These are phyloP conservation scores for Encephalitozoon romaleae DNA, from an alignment of 371 early-diverging fungal species.

Conservation along the genomic window DNA sequence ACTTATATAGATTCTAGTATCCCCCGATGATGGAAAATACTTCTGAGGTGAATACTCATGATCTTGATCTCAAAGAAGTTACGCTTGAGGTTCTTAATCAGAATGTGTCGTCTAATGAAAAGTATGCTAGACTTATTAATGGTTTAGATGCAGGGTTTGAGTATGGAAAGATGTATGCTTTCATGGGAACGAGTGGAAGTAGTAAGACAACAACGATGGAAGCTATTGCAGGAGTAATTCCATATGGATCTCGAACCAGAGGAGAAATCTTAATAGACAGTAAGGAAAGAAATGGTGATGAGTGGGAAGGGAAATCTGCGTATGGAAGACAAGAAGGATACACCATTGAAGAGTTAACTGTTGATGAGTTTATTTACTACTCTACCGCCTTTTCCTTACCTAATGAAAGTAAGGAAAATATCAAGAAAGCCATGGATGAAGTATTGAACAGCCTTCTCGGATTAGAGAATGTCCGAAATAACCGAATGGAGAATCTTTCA, in stretches of 20 bases:
- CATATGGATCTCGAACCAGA: constrained; percentile 63
- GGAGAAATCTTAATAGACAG: constrained; percentile 59
- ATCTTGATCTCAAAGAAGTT: not conserved
- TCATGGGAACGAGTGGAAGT: constrained; percentile 69
- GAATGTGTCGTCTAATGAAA: not conserved
- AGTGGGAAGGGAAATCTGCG: constrained; percentile 56
- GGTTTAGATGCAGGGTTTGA: not conserved
- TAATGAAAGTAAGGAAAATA: constrained; percentile 60
- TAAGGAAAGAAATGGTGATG: constrained; percentile 5
- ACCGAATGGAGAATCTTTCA: constrained; percentile 34
- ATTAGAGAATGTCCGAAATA: not conserved
- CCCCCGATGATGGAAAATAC: not conserved
- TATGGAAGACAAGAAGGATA: constrained; percentile 13
- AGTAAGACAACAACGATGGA: constrained; percentile 62
- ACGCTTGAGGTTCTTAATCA: not conserved
- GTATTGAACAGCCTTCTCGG: not conserved
- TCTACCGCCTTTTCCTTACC: constrained; percentile 7
- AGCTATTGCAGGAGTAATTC: constrained; percentile 62
- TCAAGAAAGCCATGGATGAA: constrained; percentile 40
- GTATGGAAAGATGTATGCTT: constrained; percentile 62
- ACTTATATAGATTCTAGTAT: not conserved
- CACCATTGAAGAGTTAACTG: not conserved
- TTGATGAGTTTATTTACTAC: not conserved
- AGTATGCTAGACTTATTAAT: constrained; percentile 7
- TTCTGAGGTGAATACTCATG: no score